Conservation (phyloP, 495 filamentous ascomycete species). For the Neurospora terricola region DNA sequence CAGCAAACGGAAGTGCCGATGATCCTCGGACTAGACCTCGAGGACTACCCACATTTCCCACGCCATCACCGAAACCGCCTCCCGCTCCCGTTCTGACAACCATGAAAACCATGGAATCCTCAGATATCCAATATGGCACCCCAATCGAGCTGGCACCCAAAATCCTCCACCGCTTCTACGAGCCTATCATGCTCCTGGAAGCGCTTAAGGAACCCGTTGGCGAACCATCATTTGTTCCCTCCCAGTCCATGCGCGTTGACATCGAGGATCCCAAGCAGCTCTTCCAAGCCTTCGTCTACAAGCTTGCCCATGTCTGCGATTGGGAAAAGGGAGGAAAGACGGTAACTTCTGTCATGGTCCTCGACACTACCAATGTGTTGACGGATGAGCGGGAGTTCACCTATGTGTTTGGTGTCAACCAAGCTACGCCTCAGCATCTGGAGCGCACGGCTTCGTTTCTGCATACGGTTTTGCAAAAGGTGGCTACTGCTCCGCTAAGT, state of each 20-base stretch:
- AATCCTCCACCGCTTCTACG: neutral
- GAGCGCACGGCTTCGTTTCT: neutral
- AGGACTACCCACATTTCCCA: neutral
- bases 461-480: neutral
- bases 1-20: neutral
- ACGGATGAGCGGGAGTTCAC: neutral
- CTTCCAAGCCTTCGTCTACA: slow-evolving; percentile 19
- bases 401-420: slow-evolving; percentile 17
- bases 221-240: neutral
- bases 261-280: slow-evolving; percentile 2
- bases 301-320: slow-evolving; percentile 21
- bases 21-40: neutral
- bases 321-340: slow-evolving; percentile 5
- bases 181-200: neutral
- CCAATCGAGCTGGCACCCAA: neutral
- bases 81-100: neutral
- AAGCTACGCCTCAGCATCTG: neutral
- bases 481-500: neutral
- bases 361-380: neutral
- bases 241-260: neutral
- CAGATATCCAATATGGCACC: neutral
- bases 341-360: slow-evolving; percentile 13
- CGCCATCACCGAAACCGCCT: neutral
- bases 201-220: fast-evolving
- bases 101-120: neutral